Conservation (phyloP, 352 stramenopile genomes). For the Phytophthora boehmeriae region DNA sequence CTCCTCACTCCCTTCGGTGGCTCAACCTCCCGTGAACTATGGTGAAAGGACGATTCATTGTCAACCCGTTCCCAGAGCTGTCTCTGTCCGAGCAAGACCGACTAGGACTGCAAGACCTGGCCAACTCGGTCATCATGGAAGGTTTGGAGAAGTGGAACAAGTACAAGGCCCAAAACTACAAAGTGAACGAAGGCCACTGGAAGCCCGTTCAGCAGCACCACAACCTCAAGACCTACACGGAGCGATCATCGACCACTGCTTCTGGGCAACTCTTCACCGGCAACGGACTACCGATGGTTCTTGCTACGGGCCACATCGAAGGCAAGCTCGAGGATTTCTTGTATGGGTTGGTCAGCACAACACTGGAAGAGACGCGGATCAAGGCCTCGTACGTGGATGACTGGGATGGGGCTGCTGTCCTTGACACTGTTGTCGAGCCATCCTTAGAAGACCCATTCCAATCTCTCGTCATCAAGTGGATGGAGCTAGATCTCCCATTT, state of each 20-base stretch:
- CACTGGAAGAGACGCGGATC: slow-evolving; percentile 15
- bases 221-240: slow-evolving; percentile 33
- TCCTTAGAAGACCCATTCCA: slow-evolving; percentile 17
- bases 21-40: background rate
- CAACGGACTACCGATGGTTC: slow-evolving; percentile 6
- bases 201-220: slow-evolving; percentile 30
- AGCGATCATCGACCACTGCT: slow-evolving; percentile 7
- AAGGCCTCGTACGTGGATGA: slow-evolving; percentile 4
- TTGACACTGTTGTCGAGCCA: slow-evolving; percentile 26
- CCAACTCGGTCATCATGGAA: slow-evolving; percentile 4
- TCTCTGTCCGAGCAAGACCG: slow-evolving; percentile 4
- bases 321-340: slow-evolving; percentile 25
- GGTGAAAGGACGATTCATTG: slow-evolving; percentile 1
- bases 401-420: slow-evolving; percentile 7
- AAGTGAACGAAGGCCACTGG: slow-evolving; percentile 26
- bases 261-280: background rate
- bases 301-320: slow-evolving; percentile 8
- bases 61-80: slow-evolving; percentile 5
- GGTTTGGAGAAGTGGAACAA: background rate
- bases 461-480: slow-evolving; percentile 26
- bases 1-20: background rate
- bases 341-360: slow-evolving; percentile 20
- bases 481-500: slow-evolving; percentile 14
- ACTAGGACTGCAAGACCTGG: slow-evolving; percentile 13
- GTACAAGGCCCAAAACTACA: slow-evolving; percentile 15